A percentile compares a stretch with the other conserved stretches of the same genome.
Conservation (phyloP, 495 filamentous ascomycete genomes). For the Aspergillus sclerotiicarbonarius region DNA sequence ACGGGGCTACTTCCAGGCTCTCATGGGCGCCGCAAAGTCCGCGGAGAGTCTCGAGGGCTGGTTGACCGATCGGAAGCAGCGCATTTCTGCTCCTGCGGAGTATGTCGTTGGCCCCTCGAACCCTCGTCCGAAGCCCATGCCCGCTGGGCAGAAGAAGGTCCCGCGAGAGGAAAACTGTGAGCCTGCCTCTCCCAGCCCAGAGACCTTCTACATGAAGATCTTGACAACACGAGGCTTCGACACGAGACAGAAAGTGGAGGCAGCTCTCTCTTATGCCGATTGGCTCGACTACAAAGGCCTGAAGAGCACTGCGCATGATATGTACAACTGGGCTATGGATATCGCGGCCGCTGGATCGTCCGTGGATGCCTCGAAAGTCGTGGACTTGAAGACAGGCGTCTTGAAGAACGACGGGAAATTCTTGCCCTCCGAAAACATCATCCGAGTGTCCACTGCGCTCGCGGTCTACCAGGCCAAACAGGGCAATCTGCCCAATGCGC, state of each 20-base stretch:
- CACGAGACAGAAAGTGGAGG: slow-evolving; percentile 69
- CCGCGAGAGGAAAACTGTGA: slow-evolving; percentile 72
- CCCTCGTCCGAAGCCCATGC: slow-evolving; percentile 70
- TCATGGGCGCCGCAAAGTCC: slow-evolving; percentile 72
- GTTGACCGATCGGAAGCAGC: slow-evolving; percentile 64
- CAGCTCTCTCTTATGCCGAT: slow-evolving; percentile 75
- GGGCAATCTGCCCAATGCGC: slow-evolving; percentile 58
- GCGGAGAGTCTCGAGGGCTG: slow-evolving; percentile 80
- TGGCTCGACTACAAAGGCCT: slow-evolving; percentile 77
- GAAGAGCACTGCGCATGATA: slow-evolving; percentile 57
- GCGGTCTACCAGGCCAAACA: slow-evolving; percentile 72
- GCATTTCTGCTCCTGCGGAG: slow-evolving; percentile 63
- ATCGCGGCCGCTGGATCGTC: slow-evolving; percentile 57
- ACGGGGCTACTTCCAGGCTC: slow-evolving; percentile 73
- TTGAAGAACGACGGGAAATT: slow-evolving; percentile 52
- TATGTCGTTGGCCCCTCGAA: slow-evolving; percentile 79
- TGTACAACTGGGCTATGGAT: slow-evolving; percentile 70
- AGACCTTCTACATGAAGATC: slow-evolving; percentile 73
- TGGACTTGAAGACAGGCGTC: slow-evolving; percentile 60
- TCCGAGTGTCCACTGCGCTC: slow-evolving; percentile 71
- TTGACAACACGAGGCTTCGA: slow-evolving; percentile 74
- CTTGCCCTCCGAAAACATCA: slow-evolving; percentile 65
- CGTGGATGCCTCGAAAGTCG: slow-evolving; percentile 41
- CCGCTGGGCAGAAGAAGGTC: slow-evolving; percentile 51
- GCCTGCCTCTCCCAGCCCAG: slow-evolving; percentile 59